Base-by-base conservation (phyloP, 2,329 filamentous ascomycete species). In the Didymellaceae sp. region DNA sequence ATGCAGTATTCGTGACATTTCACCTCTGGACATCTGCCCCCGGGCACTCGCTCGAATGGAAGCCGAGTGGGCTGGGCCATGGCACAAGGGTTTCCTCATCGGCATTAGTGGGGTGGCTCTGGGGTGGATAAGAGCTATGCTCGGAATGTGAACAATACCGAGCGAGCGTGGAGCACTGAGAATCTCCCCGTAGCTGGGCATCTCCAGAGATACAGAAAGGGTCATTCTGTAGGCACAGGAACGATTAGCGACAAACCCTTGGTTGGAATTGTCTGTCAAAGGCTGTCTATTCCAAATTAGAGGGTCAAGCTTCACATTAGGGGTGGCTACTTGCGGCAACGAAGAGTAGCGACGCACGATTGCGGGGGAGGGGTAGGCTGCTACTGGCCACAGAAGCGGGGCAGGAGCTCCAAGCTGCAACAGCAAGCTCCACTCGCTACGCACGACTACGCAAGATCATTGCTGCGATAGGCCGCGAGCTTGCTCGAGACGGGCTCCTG, bases 21-120 rank as follows among this genome's bases (percentile, higher is more conserved):
- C n/a, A n/a, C n/a, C n/a, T 52, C 49, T 52, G 49, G 49, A 24
- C 38, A 53, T 47, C 28, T 48, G 16, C 24, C 22, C 6, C 57
- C 44, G 54, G n/a, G 48, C 51, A 49, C 57, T 73, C 71, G 70
- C 70, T 70, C 65, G 55, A 73, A 71, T 55, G 68, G 69, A 68
- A 66, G 61, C 67, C 69, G 69, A 71, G 56, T 24, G 37, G 20
- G 26, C 38, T 54, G 35, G 52, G 48, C 47, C 47, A 37, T 52
- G 52, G 33, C 38, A 24, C 38, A 48, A 54, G 57, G 59, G 43
- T 50, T 65, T 30, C 64, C 55, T 17, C 9, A 50, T 67, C 44
- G 9, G 56, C 55, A 31, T 43, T 67, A 68, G 66, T 31, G 20
- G 14, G n/a, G 57, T 55, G 24, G 24, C 43, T 50, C 45, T 40